These are phyloP conservation scores for Letharia lupina DNA, from an alignment of 495 filamentous ascomycete species.

Conservation along the genomic window DNA sequence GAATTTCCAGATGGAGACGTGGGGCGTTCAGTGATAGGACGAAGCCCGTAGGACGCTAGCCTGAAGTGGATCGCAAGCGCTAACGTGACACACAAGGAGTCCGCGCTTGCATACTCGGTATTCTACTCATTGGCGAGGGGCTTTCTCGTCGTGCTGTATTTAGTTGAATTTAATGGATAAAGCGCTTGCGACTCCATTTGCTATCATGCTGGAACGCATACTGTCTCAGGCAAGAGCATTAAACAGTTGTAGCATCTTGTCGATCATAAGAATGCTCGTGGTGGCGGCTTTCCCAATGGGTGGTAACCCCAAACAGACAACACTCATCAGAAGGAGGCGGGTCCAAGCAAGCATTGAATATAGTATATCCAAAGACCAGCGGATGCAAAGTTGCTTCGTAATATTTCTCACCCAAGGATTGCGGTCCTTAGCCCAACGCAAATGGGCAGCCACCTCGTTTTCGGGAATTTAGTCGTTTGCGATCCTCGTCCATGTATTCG, in stretches of 20 bases:
- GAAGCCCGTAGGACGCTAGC: not conserved
- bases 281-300: not conserved
- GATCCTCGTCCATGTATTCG: constrained; percentile 35
- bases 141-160: not conserved
- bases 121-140: not conserved
- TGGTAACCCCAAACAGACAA: not conserved
- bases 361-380: not conserved
- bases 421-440: constrained; percentile 3
- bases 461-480: constrained; percentile 29
- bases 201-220: not conserved
- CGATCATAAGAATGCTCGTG: not conserved
- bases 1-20: not conserved
- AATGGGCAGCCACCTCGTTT: constrained; percentile 48
- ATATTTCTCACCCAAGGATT: not conserved
- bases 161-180: not conserved
- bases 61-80: not conserved
- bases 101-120: not conserved
- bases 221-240: not conserved
- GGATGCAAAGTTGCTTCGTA: not conserved
- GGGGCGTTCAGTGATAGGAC: not conserved
- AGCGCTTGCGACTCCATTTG: not conserved
- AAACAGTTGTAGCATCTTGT: not conserved
- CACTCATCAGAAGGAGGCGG: not conserved
- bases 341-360: not conserved
- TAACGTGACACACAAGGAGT: not conserved